Conservation (phyloP, 2,329 filamentous ascomycete genomes). For the Botrytis elliptica region DNA sequence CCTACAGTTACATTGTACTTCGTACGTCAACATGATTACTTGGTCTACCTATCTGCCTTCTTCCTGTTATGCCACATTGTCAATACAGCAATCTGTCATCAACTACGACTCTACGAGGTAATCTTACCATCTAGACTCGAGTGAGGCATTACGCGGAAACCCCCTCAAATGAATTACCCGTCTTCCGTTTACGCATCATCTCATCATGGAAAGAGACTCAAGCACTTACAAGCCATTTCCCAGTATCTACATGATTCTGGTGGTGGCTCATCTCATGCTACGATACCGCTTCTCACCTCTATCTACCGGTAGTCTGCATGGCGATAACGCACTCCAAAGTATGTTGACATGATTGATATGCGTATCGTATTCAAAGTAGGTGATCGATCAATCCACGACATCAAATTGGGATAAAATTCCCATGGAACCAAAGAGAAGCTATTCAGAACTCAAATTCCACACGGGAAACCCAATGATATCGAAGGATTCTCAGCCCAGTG, state of each 20-base stretch:
- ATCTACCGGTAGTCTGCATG: background rate
- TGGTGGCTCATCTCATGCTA: background rate
- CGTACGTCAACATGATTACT: background rate
- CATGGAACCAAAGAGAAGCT: background rate
- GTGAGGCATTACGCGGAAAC: background rate
- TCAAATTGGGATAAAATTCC: background rate
- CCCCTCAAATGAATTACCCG: too few relatives aligned
- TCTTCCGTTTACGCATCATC: too few relatives aligned
- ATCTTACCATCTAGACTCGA: background rate
- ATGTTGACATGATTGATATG: background rate
- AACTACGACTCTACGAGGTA: background rate
- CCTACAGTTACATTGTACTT: too few relatives aligned
- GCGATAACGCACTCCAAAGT: background rate
- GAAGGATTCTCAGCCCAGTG: background rate
- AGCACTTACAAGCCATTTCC: background rate
- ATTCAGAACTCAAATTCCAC: background rate
- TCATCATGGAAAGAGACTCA: background rate
- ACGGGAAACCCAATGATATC: background rate
- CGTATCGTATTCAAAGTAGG: background rate
- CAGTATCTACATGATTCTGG: background rate
- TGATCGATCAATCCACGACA: background rate
- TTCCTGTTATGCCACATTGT: background rate
- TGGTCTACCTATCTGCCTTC: background rate
- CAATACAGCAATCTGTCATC: background rate
- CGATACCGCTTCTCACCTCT: background rate